Base-by-base conservation (phyloP, 345 rosid species). In the Populus euphratica region DNA sequence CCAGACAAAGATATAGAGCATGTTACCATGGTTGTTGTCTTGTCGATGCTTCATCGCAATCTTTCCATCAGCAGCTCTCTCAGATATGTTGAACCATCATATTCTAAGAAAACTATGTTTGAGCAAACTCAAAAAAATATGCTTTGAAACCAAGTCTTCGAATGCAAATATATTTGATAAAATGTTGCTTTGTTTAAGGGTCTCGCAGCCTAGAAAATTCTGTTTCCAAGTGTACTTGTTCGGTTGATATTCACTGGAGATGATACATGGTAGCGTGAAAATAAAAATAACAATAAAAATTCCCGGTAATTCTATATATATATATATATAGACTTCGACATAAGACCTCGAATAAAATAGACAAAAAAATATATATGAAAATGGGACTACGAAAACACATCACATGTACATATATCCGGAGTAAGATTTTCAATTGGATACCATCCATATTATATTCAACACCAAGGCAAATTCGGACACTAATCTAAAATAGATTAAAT, bases 31-130 rank as follows among this genome's bases (percentile, higher is more conserved):
- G 61, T 20, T 21, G 25, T 17, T 2, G 7, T 65, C 64, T 56
- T 33, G 83, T 78, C 74, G 79, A 78, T 76, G 85, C 64, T 76
- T 87, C 67, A 65, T 64, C 13, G 54, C 38, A 74, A 76, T 49
- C 36, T 18, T 8, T 29, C 23, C 35, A 20, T 23, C 33, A 1
- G n/a, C 73, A 31, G 69, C 61, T 36, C 10, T n/a, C 47, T 36
- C 68, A 66, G 47, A 69, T 61, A 52, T 17, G 88, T 85, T 88
- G 76, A 83, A 69, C 83, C 29, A 83, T 85, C 89, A 1, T 78
- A 59, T 1, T 86, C 87, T 5, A 3, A n/a, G 89, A 85, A 77
- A 85, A 76, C 64, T 1, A 78, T 21, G 77, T 10, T 33, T 6
- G 20, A 83, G 82, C 89, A 70, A n/a, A 83, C 83, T 82, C 12